These are phyloP conservation scores for Trametes cubensis DNA, from an alignment of 768 basidiomycete species.

Conservation along the genomic window DNA sequence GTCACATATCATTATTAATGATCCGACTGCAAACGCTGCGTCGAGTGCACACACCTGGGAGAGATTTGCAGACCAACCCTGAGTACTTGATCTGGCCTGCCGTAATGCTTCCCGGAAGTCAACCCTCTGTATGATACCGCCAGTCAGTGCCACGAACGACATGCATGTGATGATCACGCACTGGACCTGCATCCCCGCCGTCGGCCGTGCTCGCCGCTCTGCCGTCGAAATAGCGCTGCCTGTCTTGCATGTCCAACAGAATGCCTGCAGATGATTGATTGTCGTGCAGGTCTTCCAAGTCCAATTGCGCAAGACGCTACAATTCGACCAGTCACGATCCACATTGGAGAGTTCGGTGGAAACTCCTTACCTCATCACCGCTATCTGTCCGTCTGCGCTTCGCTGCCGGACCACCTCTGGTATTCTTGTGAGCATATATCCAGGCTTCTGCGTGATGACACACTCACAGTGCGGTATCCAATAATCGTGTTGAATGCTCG, in stretches of 20 bases:
- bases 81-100: conserved; percentile 50
- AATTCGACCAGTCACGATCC: not conserved
- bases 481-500: conserved; percentile 89
- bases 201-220: conserved; percentile 32
- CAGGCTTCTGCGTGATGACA: conserved; percentile 34
- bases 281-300: conserved; percentile 83
- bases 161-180: conserved; percentile 16
- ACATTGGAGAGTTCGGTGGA: not conserved
- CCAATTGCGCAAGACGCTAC: conserved; percentile 62
- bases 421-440: too few species aligned
- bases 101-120: conserved; percentile 52
- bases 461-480: conserved; percentile 77
- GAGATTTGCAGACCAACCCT: conserved; percentile 62
- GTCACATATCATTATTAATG: not conserved
- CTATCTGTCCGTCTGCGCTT: conserved; percentile 62
- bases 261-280: conserved; percentile 68
- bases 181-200: conserved; percentile 26
- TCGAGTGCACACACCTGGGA: conserved; percentile 45
- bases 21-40: conserved; percentile 19
- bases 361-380: conserved; percentile 44
- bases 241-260: conserved; percentile 83
- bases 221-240: conserved; percentile 81
- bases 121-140: conserved; percentile 39
- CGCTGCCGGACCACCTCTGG: conserved; percentile 54
- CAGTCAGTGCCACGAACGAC: not conserved